Evolutionary conservation across 352 stramenopile genomes (phyloP), one percentile per base, ranked within the genome.

Genomic region (Albugo candida): DNA sequence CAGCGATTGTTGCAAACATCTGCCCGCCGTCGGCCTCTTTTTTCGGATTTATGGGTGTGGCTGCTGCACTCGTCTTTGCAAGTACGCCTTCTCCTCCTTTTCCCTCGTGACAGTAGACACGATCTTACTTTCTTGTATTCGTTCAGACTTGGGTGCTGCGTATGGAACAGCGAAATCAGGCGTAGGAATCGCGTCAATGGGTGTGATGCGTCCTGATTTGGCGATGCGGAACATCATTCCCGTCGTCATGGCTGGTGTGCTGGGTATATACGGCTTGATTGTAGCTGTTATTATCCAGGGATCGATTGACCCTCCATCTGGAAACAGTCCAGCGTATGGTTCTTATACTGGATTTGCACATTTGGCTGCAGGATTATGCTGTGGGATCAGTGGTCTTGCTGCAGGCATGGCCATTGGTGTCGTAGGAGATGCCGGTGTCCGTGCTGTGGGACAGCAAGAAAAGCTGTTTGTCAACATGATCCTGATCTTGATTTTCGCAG

Each of bases 31-130:
- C 87, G 61, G 94, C 95, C 48, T 94, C 95, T 60, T 99, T 99
- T 81, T 99, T 99, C 61, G 96, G 96, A 56, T 99, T 99, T 69
- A 98, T 98, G 92, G 95, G 95, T 55, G 93, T 98, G 13, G 94
- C 93, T 51, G 82, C 81, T 47, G 86, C 85, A 18, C 79, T 97
- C 53, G 84, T 96, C 45, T 94, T 95, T 59, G 81, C 78, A 49
- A 95, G 81, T 95, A 74, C 61, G 78, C 81, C 11, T 14, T 18
- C 50, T 11, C 11, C 12, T 24, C 16, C 3, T 48, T 8, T 48
- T 24, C 8, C 8, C 3, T 10, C 17, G 17, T 43, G 17, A 24
- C 8, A 43, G 3, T 19, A 10, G 8, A 19, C 3, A 10, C 8
- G 38, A 43, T 24, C 8, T 8, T 24, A 24, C 17, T 16, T 51